Base-by-base conservation (phyloP, 345 rosid species). In the Citrus inodora region DNA sequence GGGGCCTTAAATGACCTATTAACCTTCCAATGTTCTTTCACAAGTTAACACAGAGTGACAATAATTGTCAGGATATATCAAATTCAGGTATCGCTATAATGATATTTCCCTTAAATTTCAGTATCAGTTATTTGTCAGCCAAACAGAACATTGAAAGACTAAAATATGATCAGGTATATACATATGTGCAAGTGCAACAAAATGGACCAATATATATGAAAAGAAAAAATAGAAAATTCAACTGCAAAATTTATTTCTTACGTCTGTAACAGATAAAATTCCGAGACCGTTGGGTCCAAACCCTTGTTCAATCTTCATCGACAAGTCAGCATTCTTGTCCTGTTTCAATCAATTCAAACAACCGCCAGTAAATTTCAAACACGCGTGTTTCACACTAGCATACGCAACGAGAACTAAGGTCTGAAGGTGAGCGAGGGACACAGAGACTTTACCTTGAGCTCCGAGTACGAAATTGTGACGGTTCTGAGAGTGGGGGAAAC, bases 281-380 rank as follows among this genome's bases (percentile, higher is more conserved):
- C 99, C 99, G 35, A 93, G 90, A 51, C 96, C 99, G 59, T 87
- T 85, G 21, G 94, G 92, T 86, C 99, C 98, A 67, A 95, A 90
- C 46, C 94, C 99, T 83, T 89, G 80, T 83, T 90, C 94, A 76
- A 95, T 95, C 88, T 88, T 91, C 75, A 13, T 53, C 19, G 98
- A 91, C 77, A 93, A 84, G 80, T 92, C 92, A 67, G 86, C 81
- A 53, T 76, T 69, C 81, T 71, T 88, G 82, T 95, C 94, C 98
- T 91, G 79, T 80, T 77, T 28, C 80, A 80, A 65, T 64, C 75
- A 77, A 64, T 74, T 64, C 33, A 60, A 35, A 78, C n/a, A 55
- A 69, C 5, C 56, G 37, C 24, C 17, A 70, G 16, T 0, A 9
- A 11, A 13, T 59, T 32, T 13, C n/a, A 75, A 67, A 75, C 19